phyloP scores from a whole-genome alignment of 208 protist genomes.

The Vickermania spadyakhi region DNA sequence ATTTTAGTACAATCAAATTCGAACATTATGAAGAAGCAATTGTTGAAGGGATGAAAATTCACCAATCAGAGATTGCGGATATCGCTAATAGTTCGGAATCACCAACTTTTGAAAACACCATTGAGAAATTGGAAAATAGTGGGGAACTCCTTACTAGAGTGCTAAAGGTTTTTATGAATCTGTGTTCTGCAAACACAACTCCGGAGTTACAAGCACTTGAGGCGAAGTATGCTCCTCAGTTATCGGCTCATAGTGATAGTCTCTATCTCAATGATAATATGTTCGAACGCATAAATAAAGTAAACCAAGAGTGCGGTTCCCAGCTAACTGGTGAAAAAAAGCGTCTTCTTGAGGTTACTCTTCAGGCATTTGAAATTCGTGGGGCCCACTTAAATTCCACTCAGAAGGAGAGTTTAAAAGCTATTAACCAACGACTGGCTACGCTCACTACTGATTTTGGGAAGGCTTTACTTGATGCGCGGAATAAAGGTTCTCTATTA shows the following conservation, averaged over 20 bases:
- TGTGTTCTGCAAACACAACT: neutral
- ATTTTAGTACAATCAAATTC: neutral
- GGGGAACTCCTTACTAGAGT: neutral
- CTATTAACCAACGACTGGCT: slow-evolving; percentile 30
- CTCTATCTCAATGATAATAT: neutral
- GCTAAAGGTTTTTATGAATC: neutral
- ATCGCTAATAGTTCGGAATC: neutral
- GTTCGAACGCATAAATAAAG: neutral
- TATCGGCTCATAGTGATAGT: neutral
- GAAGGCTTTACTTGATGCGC: slow-evolving; percentile 23
- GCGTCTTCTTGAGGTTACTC: slow-evolving; percentile 21
- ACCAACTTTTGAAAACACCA: slow-evolving; percentile 3
- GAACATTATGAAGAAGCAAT: neutral
- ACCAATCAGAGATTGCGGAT: neutral
- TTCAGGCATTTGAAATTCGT: slow-evolving; percentile 23
- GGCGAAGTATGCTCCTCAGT: neutral
- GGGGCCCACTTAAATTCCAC: slow-evolving; percentile 19
- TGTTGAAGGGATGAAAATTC: neutral
- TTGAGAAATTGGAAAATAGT: neutral
- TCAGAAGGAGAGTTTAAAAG: slow-evolving; percentile 25
- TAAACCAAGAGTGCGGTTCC: neutral
- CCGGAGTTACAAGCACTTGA: slow-evolving; percentile 1
- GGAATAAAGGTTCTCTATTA: slow-evolving; percentile 18
- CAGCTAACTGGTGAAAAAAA: slow-evolving; percentile 15
- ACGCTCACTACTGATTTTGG: slow-evolving; percentile 22